Conservation (phyloP, 371 early-diverging fungal genomes). For the Mucor mucedo region DNA sequence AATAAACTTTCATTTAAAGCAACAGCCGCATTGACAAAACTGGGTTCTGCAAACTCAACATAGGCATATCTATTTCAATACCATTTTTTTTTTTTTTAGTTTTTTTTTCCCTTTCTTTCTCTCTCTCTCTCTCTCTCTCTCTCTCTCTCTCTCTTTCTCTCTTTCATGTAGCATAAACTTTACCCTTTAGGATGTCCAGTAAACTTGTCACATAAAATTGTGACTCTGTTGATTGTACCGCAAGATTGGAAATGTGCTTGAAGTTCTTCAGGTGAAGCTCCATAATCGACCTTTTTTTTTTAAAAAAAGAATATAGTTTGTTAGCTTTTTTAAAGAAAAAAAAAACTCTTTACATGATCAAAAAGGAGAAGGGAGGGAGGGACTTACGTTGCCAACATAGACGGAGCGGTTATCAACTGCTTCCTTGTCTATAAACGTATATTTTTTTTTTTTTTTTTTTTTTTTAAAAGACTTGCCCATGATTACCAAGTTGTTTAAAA, state of each 20-base stretch:
- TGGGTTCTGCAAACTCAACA: conserved; percentile 93
- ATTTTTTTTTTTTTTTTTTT: conserved; percentile 21
- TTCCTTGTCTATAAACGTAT: conserved; percentile 63
- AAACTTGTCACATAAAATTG: conserved; percentile 93
- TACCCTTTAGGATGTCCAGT: conserved; percentile 97
- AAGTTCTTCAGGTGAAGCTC: conserved; percentile 93
- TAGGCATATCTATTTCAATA: conserved; percentile 77
- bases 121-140: background rate
- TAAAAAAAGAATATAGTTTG: background rate
- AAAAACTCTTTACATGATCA: background rate
- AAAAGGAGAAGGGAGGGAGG: background rate
- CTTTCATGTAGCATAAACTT: background rate
- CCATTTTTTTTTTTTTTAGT: too few species aligned
- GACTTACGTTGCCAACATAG: conserved; percentile 90
- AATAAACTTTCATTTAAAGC: conserved; percentile 89
- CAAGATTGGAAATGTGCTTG: conserved; percentile 96
- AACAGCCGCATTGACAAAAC: conserved; percentile 86
- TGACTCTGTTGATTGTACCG: conserved; percentile 97
- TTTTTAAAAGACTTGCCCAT: background rate
- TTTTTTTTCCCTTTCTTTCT: background rate
- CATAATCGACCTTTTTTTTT: conserved; percentile 83
- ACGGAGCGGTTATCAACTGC: conserved; percentile 92
- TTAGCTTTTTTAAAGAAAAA: background rate
- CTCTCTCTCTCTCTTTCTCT: too few species aligned
- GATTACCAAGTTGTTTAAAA: too few species aligned